phyloP scores from a whole-genome alignment of 2,329 filamentous ascomycete genomes.

The Penicillium sp. region DNA sequence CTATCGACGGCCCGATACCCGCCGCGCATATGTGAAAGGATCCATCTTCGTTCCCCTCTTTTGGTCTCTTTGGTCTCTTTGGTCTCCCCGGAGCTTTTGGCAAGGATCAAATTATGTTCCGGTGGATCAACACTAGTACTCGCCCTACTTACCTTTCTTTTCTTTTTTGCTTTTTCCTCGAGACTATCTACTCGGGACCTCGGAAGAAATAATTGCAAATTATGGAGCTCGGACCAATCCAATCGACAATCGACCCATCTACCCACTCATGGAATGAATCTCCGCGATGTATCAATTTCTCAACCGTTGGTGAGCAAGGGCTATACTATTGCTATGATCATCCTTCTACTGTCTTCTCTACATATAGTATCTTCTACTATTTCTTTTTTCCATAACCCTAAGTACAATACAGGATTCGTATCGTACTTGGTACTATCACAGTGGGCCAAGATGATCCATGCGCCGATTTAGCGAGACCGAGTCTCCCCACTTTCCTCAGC shows the following conservation, averaged over 20 bases:
- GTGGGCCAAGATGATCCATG: background rate
- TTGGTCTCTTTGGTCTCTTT: too few relatives aligned
- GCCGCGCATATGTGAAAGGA: constrained; percentile 22
- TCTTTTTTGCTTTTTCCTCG: background rate
- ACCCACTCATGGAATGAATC: background rate
- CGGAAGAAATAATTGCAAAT: background rate
- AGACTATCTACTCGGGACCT: background rate
- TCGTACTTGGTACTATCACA: too few relatives aligned
- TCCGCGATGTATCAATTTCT: constrained; percentile 8
- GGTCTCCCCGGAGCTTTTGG: background rate
- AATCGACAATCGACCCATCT: background rate
- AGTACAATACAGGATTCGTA: too few relatives aligned
- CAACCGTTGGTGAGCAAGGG: constrained; percentile 7
- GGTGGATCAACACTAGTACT: background rate
- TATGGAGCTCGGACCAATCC: background rate
- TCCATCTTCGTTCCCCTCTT: background rate
- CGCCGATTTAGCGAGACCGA: background rate
- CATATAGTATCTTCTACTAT: too few relatives aligned
- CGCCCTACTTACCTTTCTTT: background rate
- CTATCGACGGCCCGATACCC: constrained; percentile 29
- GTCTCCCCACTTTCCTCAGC: background rate
- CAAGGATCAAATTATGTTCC: background rate
- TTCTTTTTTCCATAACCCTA: too few relatives aligned
- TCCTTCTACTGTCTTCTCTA: too few relatives aligned
- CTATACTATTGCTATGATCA: too few relatives aligned